A percentile compares a stretch with the other conserved stretches of the same genome.
phyloP scores from a whole-genome alignment of 306 rosid genomes.

The Arachis stenosperma region DNA sequence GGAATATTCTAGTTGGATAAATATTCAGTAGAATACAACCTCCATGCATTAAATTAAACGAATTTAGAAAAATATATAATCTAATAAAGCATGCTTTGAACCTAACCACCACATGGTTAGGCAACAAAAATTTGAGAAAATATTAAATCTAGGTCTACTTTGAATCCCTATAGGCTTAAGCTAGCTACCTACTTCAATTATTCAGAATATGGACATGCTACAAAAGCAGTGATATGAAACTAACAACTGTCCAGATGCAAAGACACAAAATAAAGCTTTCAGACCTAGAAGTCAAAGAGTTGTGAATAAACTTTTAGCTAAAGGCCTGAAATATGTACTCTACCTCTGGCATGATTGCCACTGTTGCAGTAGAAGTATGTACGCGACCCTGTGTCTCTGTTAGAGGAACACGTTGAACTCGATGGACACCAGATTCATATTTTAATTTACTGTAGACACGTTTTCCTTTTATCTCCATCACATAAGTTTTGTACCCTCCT shows the following conservation, averaged over 20 bases:
- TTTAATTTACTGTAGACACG: constrained; percentile 93
- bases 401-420: constrained; percentile 98
- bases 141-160: constrained; percentile 20
- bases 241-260: constrained; percentile 22
- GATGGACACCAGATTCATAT: constrained; percentile 96
- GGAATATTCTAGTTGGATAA: constrained; percentile 9
- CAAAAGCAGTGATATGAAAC: constrained; percentile 33
- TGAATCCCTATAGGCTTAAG: neutral
- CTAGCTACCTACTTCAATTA: constrained; percentile 21
- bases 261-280: constrained; percentile 23
- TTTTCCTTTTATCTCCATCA: constrained; percentile 93
- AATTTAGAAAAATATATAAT: constrained; percentile 19
- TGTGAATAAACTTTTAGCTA: constrained; percentile 23
- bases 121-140: neutral
- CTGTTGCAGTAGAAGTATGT: constrained; percentile 98
- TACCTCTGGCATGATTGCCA: constrained; percentile 99
- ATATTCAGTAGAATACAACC: constrained; percentile 3
- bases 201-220: neutral
- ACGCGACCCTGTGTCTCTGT: constrained; percentile 97
- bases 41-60: constrained; percentile 7
- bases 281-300: constrained; percentile 21
- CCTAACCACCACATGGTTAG: constrained; percentile 20
- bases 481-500: constrained; percentile 95
- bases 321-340: constrained; percentile 38
- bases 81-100: constrained; percentile 12